Evolutionary conservation across 495 filamentous ascomycete species (phyloP).

Genomic region (Xylaria flabelliformis): DNA sequence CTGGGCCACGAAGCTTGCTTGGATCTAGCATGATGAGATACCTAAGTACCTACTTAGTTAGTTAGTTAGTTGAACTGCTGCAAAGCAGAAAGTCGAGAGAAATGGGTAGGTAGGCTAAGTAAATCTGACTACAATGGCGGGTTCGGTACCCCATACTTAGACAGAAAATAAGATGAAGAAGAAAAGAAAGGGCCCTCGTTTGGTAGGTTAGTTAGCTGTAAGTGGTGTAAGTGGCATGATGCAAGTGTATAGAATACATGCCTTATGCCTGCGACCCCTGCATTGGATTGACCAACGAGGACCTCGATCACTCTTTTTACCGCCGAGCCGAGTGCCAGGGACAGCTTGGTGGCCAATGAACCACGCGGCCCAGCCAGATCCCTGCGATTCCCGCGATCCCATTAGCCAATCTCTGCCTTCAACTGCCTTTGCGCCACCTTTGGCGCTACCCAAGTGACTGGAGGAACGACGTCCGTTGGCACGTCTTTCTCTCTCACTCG

Average conservation of each 20-base stretch:
- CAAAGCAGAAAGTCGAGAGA: conserved; percentile 4
- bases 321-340: conserved; percentile 30
- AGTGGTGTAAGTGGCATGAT: conserved; percentile 15
- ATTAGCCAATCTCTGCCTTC: conserved; percentile 22
- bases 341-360: conserved; percentile 24
- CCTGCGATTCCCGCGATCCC: conserved; percentile 19
- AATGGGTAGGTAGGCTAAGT: not conserved
- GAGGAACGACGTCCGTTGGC: conserved; percentile 28
- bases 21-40: conserved; percentile 17
- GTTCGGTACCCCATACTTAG: conserved; percentile 10
- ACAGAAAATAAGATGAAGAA: not conserved
- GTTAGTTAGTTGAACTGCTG: conserved; percentile 13
- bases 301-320: conserved; percentile 26
- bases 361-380: conserved; percentile 17
- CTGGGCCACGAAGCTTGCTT: not conserved
- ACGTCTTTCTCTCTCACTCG: conserved; percentile 26
- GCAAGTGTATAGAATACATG: conserved; percentile 11
- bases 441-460: conserved; percentile 28
- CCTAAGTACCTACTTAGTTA: too few species aligned
- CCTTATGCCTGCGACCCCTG: conserved; percentile 21
- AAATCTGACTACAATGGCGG: too few species aligned
- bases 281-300: conserved; percentile 22
- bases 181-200: not conserved
- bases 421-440: conserved; percentile 18
- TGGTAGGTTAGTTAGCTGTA: too few species aligned